A percentile compares a stretch with the other conserved stretches of the same genome.
phyloP scores from a whole-genome alignment of 2,329 filamentous ascomycete species.

The Incumbomyces delicatus region DNA sequence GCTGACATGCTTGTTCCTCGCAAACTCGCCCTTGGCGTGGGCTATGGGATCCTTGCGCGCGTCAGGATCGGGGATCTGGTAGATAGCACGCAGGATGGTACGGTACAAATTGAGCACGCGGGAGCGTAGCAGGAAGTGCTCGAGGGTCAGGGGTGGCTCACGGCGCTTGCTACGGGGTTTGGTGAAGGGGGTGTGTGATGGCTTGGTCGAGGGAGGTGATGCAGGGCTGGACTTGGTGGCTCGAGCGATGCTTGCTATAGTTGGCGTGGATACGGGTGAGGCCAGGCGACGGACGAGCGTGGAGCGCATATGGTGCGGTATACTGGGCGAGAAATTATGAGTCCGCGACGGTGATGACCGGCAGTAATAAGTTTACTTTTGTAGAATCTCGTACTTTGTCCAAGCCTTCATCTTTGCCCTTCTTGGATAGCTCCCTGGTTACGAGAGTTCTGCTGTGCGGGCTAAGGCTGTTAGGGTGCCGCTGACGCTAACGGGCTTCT shows the following conservation, averaged over 20 bases:
- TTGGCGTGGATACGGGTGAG: constrained; percentile 1
- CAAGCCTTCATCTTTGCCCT: too few relatives aligned
- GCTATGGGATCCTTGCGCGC: constrained; percentile 30
- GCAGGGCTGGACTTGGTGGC: neutral
- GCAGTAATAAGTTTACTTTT: too few relatives aligned
- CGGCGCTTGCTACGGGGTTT: neutral
- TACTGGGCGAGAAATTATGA: too few relatives aligned
- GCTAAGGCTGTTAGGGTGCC: too few relatives aligned
- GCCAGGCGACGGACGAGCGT: constrained; percentile 4
- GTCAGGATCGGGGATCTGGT: constrained; percentile 28
- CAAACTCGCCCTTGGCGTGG: constrained; percentile 37
- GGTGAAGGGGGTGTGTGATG: neutral
- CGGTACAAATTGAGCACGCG: constrained; percentile 35
- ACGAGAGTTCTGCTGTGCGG: too few relatives aligned
- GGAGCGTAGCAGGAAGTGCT: constrained; percentile 33
- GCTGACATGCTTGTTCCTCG: constrained; percentile 32
- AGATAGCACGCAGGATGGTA: constrained; percentile 31
- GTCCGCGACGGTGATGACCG: too few relatives aligned
- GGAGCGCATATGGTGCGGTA: neutral
- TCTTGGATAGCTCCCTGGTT: too few relatives aligned
- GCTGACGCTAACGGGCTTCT: too few relatives aligned
- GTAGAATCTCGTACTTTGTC: too few relatives aligned
- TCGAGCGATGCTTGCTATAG: neutral
- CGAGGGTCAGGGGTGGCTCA: constrained; percentile 12
- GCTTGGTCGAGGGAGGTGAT: neutral